phyloP scores from a whole-genome alignment of 768 basidiomycete species.

The Mycena alexandri region DNA sequence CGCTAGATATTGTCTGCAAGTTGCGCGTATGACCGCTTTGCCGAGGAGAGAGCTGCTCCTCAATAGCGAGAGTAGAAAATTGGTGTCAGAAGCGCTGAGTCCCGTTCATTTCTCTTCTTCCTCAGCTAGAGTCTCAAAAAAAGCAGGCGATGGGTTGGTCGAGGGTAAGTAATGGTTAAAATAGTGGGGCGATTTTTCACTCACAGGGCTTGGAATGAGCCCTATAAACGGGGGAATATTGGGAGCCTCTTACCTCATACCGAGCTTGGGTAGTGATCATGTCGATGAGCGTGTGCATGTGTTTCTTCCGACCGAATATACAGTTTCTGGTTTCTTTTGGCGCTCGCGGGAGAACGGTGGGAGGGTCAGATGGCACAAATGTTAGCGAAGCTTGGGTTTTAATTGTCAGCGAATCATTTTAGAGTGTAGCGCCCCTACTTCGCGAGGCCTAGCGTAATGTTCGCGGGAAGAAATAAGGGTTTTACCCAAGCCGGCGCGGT shows the following conservation, averaged over 20 bases:
- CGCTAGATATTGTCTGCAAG: no score
- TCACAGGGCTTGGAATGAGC: no score
- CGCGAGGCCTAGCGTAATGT: neutral
- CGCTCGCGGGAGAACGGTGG: slow-evolving; percentile 27
- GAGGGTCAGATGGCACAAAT: slow-evolving; percentile 29
- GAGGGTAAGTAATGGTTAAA: no score
- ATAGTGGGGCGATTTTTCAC: no score
- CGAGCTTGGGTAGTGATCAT: neutral
- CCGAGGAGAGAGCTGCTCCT: no score
- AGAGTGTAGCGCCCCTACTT: slow-evolving; percentile 5
- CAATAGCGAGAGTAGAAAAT: no score
- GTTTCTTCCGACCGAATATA: slow-evolving; percentile 16
- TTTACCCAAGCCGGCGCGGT: neutral
- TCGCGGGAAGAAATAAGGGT: slow-evolving; percentile 21
- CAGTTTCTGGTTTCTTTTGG: neutral
- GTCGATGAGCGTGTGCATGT: slow-evolving; percentile 21
- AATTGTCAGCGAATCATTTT: slow-evolving; percentile 25
- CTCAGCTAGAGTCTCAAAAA: no score
- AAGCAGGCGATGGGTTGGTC: no score
- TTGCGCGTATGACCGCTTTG: no score
- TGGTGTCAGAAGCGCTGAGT: no score
- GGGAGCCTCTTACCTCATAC: neutral
- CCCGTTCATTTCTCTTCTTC: no score
- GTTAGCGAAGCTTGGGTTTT: slow-evolving; percentile 4
- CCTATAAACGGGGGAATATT: no score